These are phyloP conservation scores for Clitopilus passeckerianus DNA, from an alignment of 768 basidiomycete species.

Conservation along the genomic window DNA sequence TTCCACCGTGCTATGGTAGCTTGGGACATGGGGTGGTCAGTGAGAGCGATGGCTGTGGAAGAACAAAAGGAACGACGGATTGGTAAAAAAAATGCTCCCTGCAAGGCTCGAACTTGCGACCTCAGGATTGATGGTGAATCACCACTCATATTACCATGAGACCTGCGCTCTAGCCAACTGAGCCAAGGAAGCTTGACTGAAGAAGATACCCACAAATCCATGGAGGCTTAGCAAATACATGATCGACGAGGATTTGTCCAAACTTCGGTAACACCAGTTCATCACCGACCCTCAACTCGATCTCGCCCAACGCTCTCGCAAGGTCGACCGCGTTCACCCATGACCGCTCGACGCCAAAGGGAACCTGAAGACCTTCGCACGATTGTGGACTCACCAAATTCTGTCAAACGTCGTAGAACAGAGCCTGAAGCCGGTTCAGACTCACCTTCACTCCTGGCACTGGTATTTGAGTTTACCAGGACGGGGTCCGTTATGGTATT, in stretches of 20 bases:
- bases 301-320: neutral
- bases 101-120: constrained; percentile 54
- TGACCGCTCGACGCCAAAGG: neutral
- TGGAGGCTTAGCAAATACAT: neutral
- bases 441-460: neutral
- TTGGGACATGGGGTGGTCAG: constrained; percentile 49
- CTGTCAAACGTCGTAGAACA: neutral
- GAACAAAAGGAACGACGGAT: neutral
- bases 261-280: neutral
- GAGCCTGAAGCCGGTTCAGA: neutral
- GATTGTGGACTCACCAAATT: neutral
- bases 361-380: neutral
- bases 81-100: constrained; percentile 16
- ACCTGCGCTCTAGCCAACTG: constrained; percentile 27
- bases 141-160: constrained; percentile 5
- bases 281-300: neutral
- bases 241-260: neutral
- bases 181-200: constrained; percentile 24
- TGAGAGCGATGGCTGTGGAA: neutral
- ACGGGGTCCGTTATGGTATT: neutral
- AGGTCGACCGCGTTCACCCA: neutral
- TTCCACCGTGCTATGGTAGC: constrained; percentile 69
- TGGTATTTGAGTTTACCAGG: neutral
- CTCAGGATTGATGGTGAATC: constrained; percentile 34
- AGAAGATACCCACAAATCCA: neutral